phyloP scores from a whole-genome alignment of 1,139 yeast genomes.

The Yamadazyma conglobata region DNA sequence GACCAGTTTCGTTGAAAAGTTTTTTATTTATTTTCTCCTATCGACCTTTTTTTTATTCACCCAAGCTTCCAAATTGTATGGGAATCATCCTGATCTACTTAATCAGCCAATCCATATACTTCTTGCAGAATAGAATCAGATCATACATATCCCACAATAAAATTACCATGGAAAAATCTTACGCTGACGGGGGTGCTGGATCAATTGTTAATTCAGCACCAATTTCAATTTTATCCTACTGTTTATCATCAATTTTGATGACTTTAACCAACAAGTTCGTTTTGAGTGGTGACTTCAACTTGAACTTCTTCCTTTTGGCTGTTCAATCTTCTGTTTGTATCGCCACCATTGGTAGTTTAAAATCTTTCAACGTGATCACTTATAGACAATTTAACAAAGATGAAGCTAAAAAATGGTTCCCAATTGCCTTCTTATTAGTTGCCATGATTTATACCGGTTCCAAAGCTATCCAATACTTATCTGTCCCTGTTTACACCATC shows the following conservation, averaged over 20 bases:
- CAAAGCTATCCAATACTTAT: constrained; percentile 85
- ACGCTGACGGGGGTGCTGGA: constrained; percentile 20
- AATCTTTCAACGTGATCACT: constrained; percentile 70
- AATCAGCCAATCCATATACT: constrained; percentile 34
- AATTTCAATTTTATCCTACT: constrained; percentile 80
- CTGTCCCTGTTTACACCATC: constrained; percentile 95
- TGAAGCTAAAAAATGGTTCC: constrained; percentile 94
- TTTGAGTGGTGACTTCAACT: constrained; percentile 80
- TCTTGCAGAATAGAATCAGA: constrained; percentile 23
- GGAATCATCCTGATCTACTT: constrained; percentile 42
- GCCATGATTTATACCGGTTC: constrained; percentile 95
- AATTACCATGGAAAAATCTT: constrained; percentile 29
- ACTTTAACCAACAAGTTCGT: constrained; percentile 97
- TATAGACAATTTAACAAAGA: constrained; percentile 81
- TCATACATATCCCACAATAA: background rate
- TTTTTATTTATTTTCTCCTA: constrained; percentile 1
- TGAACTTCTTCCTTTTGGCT: constrained; percentile 84
- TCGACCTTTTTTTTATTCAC: constrained; percentile 1
- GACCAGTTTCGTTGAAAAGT: background rate
- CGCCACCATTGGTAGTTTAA: constrained; percentile 65
- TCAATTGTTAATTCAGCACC: constrained; percentile 77
- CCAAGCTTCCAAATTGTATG: constrained; percentile 20
- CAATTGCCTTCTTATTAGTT: constrained; percentile 85
- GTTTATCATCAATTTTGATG: constrained; percentile 92
- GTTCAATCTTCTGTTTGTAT: constrained; percentile 83